Percentiles rank a stretch among this genome's conserved stretches.
Conservation (phyloP, 2,329 filamentous ascomycete genomes). For the Verticillium dahliae region DNA sequence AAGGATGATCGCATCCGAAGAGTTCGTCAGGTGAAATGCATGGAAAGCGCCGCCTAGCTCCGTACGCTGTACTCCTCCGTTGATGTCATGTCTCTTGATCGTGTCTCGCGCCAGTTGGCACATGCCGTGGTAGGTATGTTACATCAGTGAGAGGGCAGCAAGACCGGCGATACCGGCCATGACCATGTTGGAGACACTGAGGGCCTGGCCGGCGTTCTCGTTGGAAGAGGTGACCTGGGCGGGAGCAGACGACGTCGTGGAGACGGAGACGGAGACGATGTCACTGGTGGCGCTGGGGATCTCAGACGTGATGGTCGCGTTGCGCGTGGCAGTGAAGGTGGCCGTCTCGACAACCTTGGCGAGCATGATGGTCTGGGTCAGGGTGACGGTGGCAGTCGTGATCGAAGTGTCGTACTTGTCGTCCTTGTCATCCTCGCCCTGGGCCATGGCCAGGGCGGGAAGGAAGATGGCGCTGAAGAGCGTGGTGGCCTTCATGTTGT, state of each 20-base stretch:
- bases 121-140: constrained; percentile 17
- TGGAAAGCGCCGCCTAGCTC: neutral
- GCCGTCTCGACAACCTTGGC: constrained; percentile 33
- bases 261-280: constrained; percentile 23
- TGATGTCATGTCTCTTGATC: neutral
- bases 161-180: constrained; percentile 44
- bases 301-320: constrained; percentile 19
- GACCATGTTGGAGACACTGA: constrained; percentile 37
- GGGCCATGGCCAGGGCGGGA: constrained; percentile 46
- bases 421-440: constrained; percentile 21
- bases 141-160: constrained; percentile 44
- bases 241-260: constrained; percentile 17
- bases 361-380: constrained; percentile 45
- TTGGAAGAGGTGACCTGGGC: neutral
- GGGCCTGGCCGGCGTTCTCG: constrained; percentile 33
- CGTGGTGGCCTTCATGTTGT: constrained; percentile 31
- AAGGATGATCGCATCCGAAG: constrained; percentile 8
- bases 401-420: constrained; percentile 25
- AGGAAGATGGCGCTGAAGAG: constrained; percentile 41
- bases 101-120: neutral
- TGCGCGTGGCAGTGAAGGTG: constrained; percentile 25
- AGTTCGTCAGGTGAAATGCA: constrained; percentile 2
- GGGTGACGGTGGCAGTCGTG: constrained; percentile 42
- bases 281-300: constrained; percentile 14
- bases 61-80: neutral